A percentile compares a stretch with the other conserved stretches of the same genome.
Evolutionary conservation across 2,329 filamentous ascomycete genomes (phyloP).

Genomic region (Catunica adiposa): DNA sequence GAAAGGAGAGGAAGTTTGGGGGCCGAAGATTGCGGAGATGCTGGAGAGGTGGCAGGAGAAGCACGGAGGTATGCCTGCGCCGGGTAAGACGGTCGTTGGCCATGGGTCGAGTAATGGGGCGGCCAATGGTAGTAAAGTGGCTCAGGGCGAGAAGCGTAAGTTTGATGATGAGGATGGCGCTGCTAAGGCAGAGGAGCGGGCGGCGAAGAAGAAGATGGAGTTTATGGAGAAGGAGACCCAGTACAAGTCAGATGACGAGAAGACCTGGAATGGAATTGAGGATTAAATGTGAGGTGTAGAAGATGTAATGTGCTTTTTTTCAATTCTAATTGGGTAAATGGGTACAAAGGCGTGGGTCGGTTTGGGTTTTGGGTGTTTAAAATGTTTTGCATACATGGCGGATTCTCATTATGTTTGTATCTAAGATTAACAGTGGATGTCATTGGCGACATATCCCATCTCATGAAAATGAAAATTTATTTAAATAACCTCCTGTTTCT

Average conservation of each 20-base stretch:
- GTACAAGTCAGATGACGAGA: constrained; percentile 22
- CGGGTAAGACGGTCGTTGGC: constrained; percentile 4
- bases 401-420: too few relatives aligned
- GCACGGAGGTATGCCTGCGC: constrained; percentile 8
- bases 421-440: too few relatives aligned
- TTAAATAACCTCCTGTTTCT: too few relatives aligned
- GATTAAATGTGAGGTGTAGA: constrained; percentile 19
- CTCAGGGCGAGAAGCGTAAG: background rate
- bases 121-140: background rate
- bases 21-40: constrained; percentile 46
- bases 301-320: background rate
- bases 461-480: too few relatives aligned
- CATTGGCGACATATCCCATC: too few relatives aligned
- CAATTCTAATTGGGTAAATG: background rate
- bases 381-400: too few relatives aligned
- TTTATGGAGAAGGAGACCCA: background rate
- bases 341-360: too few relatives aligned
- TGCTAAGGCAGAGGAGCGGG: background rate
- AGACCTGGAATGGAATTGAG: constrained; percentile 28
- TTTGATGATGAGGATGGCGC: background rate
- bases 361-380: too few relatives aligned
- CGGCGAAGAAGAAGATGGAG: background rate
- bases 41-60: constrained; percentile 25
- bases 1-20: constrained; percentile 69
- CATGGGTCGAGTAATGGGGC: background rate